These are phyloP conservation scores for Mycena galericulata DNA, from an alignment of 768 basidiomycete genomes.

Conservation along the genomic window DNA sequence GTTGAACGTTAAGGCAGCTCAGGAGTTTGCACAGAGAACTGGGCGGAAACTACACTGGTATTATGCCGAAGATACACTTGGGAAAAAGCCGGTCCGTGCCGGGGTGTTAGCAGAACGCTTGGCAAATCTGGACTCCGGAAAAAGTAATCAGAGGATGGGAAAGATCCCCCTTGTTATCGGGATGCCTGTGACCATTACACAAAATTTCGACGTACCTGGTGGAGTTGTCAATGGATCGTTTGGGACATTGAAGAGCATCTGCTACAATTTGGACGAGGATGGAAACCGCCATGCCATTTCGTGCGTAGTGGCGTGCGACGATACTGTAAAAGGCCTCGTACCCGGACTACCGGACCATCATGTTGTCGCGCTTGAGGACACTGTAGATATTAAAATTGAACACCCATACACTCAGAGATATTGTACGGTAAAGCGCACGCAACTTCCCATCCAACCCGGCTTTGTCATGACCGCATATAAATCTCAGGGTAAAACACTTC, in stretches of 20 bases:
- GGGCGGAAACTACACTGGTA: constrained; percentile 2
- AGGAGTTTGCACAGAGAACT: neutral
- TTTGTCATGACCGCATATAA: neutral
- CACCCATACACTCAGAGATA: neutral
- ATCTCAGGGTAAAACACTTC: neutral
- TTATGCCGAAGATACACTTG: neutral
- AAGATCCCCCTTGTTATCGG: constrained; percentile 44
- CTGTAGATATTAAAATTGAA: too few species aligned
- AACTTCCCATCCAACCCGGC: neutral
- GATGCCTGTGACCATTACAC: constrained; percentile 44
- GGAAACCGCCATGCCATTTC: constrained; percentile 34
- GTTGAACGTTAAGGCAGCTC: too few species aligned
- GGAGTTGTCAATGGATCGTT: constrained; percentile 44
- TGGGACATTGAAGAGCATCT: constrained; percentile 30
- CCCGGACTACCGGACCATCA: constrained; percentile 29
- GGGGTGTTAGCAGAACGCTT: neutral
- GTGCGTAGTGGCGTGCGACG: constrained; percentile 33
- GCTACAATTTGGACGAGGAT: constrained; percentile 31
- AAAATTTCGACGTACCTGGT: constrained; percentile 43
- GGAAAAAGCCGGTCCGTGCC: neutral
- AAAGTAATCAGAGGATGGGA: constrained; percentile 37
- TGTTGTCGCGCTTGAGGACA: too few species aligned
- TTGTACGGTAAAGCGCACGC: constrained; percentile 18
- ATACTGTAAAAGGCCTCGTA: constrained; percentile 11
- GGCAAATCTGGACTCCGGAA: constrained; percentile 4